Evolutionary conservation across 129 eudicot species (phyloP), one percentile per base, ranked within the genome.

Genomic region (Helichrysum umbraculigerum): DNA sequence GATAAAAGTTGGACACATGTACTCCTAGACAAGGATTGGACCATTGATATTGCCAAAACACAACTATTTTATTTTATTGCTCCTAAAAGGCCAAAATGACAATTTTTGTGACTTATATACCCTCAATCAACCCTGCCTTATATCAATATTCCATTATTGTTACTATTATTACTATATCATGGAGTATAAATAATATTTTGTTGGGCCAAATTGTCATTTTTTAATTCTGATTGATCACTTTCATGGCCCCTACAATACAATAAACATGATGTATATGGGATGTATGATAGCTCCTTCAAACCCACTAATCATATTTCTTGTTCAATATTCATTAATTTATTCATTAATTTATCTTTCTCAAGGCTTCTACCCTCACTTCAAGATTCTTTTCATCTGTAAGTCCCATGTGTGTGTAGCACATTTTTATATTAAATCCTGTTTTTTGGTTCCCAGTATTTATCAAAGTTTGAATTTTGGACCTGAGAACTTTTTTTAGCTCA

Each of bases 401-500:
- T 67, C 79, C 65, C 72, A 70, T 78, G 77, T 78, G 77, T 71
- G 5, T 47, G 5, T 63, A 0, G 15, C 72, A 74, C 83, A 80
- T 54, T n/a, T 68, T 75, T 28, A 8, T 30, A 39, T 15, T n/a
- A 14, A 72, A 37, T 12, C 16, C 7, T 29, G 15, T 67, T 66
- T 75, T 57, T 41, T 30, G 16, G 32, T 64, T 41, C 50, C 50
- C 44, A 44, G 63, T 50, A 50, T 33, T 63, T 63, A 15, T 56
- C 62, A 75, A 75, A 30, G 69, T 68, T 80, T 32, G 15, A 58
- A 74, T 74, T 75, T 80, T 74, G 79, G 70, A 80, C 73, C 83
- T 74, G 30, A 19, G 9, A 37, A 9, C 57, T 66, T 66, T 16
- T 19, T 7, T 0, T 3, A 37, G 0, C 57, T 39, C 67, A 21